Percentiles rank a stretch among this genome's conserved stretches.
These are phyloP conservation scores for Bruguiera gymnorhiza DNA, from an alignment of 345 rosid genomes.

Conservation along the genomic window DNA sequence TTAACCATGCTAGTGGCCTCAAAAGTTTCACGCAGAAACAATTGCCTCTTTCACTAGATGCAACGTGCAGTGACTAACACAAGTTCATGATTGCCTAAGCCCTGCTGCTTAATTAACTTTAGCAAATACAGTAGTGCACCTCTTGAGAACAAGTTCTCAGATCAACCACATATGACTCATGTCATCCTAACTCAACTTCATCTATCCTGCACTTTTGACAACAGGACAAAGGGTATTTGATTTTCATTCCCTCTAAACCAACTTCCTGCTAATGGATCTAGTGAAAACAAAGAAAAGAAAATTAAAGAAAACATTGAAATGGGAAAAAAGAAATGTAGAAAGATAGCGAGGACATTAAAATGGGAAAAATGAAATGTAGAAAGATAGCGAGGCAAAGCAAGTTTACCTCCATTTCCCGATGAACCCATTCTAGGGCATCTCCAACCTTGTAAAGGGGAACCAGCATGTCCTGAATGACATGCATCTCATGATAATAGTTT, in stretches of 20 bases:
- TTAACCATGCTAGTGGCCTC: background rate
- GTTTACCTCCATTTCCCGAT: conserved; percentile 93
- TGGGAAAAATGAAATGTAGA: too few relatives aligned
- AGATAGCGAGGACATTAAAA: background rate
- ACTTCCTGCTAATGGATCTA: too few relatives aligned
- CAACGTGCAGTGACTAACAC: too few relatives aligned
- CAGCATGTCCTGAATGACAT: conserved; percentile 98
- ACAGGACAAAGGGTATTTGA: too few relatives aligned
- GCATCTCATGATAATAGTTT: conserved; percentile 95
- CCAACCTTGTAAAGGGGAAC: conserved; percentile 97
- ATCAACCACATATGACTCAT: background rate
- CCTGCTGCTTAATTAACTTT: background rate
- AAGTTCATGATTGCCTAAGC: too few relatives aligned
- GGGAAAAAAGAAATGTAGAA: too few relatives aligned
- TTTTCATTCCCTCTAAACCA: too few relatives aligned
- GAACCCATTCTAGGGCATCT: conserved; percentile 90
- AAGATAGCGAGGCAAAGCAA: background rate
- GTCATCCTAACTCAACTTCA: background rate
- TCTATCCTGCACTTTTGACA: background rate
- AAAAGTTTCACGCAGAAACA: too few relatives aligned
- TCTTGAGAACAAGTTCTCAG: background rate
- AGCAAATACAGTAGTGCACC: background rate
- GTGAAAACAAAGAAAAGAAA: too few relatives aligned
- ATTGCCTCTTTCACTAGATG: too few relatives aligned
- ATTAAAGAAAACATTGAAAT: too few relatives aligned